Conservation (phyloP, 164 flowering plant genomes). For the Kalanchoe fedtschenkoi region DNA sequence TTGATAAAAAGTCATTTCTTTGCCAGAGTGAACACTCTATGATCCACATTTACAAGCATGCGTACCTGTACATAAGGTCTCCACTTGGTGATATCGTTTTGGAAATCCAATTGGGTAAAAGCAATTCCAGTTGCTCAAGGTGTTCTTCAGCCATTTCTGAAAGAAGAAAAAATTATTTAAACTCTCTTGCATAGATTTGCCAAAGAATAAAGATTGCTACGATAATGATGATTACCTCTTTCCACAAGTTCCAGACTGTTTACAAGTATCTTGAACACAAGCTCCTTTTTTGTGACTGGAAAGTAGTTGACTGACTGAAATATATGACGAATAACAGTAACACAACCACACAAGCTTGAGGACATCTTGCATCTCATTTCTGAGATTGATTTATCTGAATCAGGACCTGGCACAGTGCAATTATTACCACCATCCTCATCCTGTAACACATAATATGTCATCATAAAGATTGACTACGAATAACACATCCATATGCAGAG, state of each 20-base stretch:
- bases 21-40: no score
- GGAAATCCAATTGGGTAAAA: slow-evolving; percentile 60
- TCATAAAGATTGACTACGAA: background rate
- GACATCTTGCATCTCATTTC: slow-evolving; percentile 16
- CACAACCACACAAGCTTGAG: slow-evolving; percentile 27
- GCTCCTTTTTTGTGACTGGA: slow-evolving; percentile 62
- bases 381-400: slow-evolving; percentile 7
- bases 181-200: background rate
- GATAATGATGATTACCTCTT: slow-evolving; percentile 23
- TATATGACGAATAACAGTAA: slow-evolving; percentile 26
- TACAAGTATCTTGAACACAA: slow-evolving; percentile 52
- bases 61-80: slow-evolving; percentile 43
- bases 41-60: no score
- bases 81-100: slow-evolving; percentile 39
- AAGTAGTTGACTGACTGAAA: slow-evolving; percentile 31
- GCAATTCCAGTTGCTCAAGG: slow-evolving; percentile 44
- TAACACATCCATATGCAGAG: background rate
- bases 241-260: slow-evolving; percentile 34
- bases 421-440: slow-evolving; percentile 8
- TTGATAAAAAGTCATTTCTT: no score
- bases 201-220: background rate
- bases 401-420: background rate
- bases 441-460: slow-evolving; percentile 6
- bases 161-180: background rate
- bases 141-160: slow-evolving; percentile 53